A percentile compares a stretch with the other conserved stretches of the same genome.
phyloP scores from a whole-genome alignment of 768 basidiomycete species.

The Mycena crocata region DNA sequence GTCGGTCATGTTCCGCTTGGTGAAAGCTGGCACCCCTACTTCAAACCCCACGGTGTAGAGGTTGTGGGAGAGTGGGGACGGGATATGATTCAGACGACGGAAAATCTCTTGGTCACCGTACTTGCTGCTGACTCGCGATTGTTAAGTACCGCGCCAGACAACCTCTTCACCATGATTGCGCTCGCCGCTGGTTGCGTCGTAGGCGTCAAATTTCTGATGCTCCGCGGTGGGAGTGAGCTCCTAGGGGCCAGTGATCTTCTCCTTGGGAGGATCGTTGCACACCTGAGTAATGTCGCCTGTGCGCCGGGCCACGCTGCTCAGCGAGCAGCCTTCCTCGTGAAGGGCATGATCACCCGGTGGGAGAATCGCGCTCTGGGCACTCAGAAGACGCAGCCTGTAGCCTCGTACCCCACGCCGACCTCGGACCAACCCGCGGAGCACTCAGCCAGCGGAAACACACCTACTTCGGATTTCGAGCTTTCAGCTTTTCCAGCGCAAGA shows the following conservation, averaged over 20 bases:
- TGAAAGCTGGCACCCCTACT: constrained; percentile 37
- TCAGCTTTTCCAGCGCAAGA: neutral
- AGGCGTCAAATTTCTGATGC: constrained; percentile 49
- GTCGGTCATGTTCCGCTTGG: constrained; percentile 22
- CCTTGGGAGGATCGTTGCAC: constrained; percentile 42
- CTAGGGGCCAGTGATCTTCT: constrained; percentile 48
- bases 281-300: constrained; percentile 41
- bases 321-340: constrained; percentile 27
- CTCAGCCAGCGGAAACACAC: neutral
- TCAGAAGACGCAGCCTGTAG: neutral
- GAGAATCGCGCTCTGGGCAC: constrained; percentile 16
- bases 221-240: constrained; percentile 44
- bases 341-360: constrained; percentile 32
- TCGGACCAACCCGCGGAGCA: constrained; percentile 15
- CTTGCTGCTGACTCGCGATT: constrained; percentile 44
- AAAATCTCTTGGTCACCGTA: constrained; percentile 45
- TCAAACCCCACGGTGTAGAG: constrained; percentile 49
- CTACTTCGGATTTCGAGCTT: constrained; percentile 11
- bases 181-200: constrained; percentile 52
- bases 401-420: constrained; percentile 32
- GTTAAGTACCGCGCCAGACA: constrained; percentile 53
- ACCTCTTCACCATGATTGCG: constrained; percentile 54
- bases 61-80: constrained; percentile 51
- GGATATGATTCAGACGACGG: constrained; percentile 49
- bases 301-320: constrained; percentile 47